Conservation (phyloP, 345 rosid genomes). For the Murraya paniculata region DNA sequence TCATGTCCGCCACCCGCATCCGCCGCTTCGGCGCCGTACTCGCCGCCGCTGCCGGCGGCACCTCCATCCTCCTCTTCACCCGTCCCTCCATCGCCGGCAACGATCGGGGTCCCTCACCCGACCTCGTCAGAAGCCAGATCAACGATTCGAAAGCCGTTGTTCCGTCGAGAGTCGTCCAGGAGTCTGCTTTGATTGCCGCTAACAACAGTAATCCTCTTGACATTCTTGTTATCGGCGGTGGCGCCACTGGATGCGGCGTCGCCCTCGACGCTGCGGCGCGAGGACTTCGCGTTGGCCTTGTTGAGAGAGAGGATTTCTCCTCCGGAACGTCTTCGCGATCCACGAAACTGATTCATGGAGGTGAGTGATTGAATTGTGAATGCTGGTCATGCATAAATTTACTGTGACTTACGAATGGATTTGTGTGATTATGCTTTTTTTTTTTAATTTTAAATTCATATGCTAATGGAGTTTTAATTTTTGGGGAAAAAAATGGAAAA, state of each 20-base stretch:
- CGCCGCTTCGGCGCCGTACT: slow-evolving; percentile 56
- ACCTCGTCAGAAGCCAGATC: slow-evolving; percentile 45
- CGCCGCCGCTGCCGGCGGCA: slow-evolving; percentile 37
- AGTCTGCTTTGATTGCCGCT: slow-evolving; percentile 55
- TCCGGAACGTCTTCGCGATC: slow-evolving; percentile 97
- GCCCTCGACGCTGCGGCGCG: slow-evolving; percentile 93
- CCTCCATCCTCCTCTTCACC: slow-evolving; percentile 32
- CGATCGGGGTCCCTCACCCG: slow-evolving; percentile 53
- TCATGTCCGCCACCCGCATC: slow-evolving; percentile 56
- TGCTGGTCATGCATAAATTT: neutral
- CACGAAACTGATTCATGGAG: slow-evolving; percentile 95
- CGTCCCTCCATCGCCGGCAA: slow-evolving; percentile 41
- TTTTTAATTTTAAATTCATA: neutral
- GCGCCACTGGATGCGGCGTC: slow-evolving; percentile 96
- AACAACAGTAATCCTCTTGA: slow-evolving; percentile 65
- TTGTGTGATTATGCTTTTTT: neutral
- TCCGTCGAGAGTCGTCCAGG: slow-evolving; percentile 74
- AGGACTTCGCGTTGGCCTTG: slow-evolving; percentile 88
- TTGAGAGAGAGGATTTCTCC: slow-evolving; percentile 94
- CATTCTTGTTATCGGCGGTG: slow-evolving; percentile 89
- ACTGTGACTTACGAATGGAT: neutral
- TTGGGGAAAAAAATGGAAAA: neutral
- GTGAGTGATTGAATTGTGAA: slow-evolving; percentile 24
- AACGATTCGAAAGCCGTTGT: slow-evolving; percentile 47
- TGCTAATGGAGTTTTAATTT: neutral